Percentiles rank a stretch among this genome's conserved stretches.
These are phyloP conservation scores for Eucalyptus tenuipes DNA, from an alignment of 345 rosid species.

Conservation along the genomic window DNA sequence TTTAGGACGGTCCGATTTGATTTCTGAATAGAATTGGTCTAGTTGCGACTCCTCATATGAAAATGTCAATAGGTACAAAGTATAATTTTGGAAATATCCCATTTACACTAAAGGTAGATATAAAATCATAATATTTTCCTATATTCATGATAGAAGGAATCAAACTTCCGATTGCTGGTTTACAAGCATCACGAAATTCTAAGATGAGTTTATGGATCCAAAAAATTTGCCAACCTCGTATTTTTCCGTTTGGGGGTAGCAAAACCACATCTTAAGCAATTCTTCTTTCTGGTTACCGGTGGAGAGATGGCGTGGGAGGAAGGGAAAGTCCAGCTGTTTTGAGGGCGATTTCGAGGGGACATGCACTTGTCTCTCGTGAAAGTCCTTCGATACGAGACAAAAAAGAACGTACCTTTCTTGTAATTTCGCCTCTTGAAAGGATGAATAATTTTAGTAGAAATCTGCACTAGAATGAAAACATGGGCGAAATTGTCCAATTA, in stretches of 20 bases:
- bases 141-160: background rate
- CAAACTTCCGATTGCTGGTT: background rate
- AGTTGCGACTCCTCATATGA: background rate
- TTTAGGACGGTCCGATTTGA: rapidly evolving
- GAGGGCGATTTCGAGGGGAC: background rate
- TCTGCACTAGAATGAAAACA: too few relatives aligned
- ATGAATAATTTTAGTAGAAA: too few relatives aligned
- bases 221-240: background rate
- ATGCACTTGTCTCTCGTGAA: background rate
- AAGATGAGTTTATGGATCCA: background rate
- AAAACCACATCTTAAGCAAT: background rate
- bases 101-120: background rate
- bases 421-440: too few relatives aligned
- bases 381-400: too few relatives aligned
- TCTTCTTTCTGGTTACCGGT: background rate
- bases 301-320: background rate
- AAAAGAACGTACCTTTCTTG: too few relatives aligned
- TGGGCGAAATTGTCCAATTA: background rate
- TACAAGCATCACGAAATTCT: background rate
- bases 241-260: background rate
- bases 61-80: background rate
- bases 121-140: background rate
- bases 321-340: background rate
- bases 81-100: background rate
- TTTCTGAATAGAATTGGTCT: background rate